Evolutionary conservation across 441 rosid genomes (phyloP).

Genomic region (Pelargonium citronellum): DNA sequence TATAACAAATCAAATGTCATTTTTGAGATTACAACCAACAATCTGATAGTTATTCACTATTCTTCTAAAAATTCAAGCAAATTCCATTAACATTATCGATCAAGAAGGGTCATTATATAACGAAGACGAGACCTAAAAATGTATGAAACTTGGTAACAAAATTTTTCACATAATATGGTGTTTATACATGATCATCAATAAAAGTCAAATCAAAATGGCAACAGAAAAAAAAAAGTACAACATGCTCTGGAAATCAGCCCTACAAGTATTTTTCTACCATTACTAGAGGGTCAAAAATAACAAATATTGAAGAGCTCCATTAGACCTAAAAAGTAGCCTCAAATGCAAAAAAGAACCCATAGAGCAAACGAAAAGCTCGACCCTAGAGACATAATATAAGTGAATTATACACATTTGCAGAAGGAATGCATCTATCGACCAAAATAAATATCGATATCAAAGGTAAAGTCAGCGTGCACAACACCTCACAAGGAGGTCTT

Average conservation of each 20-base stretch:
- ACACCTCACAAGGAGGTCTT: background rate
- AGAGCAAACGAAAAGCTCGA: constrained; percentile 23
- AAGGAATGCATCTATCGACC: background rate
- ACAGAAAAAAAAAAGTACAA: constrained; percentile 29
- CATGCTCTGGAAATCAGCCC: constrained; percentile 30
- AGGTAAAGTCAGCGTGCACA: background rate
- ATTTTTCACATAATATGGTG: constrained; percentile 38
- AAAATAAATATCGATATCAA: background rate
- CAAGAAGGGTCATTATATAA: too few relatives aligned
- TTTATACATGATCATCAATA: constrained; percentile 39
- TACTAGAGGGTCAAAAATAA: background rate
- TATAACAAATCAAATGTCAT: too few relatives aligned
- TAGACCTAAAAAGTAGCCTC: constrained; percentile 11
- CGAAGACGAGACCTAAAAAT: background rate
- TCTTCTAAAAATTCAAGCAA: too few relatives aligned
- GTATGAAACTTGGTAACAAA: constrained; percentile 34
- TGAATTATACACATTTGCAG: constrained; percentile 54
- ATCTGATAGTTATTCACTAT: too few relatives aligned
- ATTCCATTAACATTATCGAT: too few relatives aligned
- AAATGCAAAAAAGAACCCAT: constrained; percentile 19
- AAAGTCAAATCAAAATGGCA: constrained; percentile 20
- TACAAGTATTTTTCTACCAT: constrained; percentile 20
- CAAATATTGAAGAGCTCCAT: background rate
- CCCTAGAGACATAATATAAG: constrained; percentile 24
- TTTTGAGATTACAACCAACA: too few relatives aligned